Evolutionary conservation across 2,329 filamentous ascomycete species (phyloP), one percentile per base, ranked within the genome.

Genomic region (Gaeumannomyces sp.): DNA sequence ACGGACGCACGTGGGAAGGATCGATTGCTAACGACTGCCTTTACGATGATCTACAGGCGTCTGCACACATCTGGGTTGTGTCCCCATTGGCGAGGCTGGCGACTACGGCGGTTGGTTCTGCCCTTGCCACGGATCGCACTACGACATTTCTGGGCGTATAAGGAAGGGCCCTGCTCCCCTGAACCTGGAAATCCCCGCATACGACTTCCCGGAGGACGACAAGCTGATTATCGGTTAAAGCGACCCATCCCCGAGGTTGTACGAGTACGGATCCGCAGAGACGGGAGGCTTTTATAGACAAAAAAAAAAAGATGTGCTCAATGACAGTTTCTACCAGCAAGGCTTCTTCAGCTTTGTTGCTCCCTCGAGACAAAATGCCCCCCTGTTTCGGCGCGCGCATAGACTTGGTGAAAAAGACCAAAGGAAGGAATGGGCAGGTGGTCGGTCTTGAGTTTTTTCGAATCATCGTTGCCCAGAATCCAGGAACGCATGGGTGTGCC

Each of bases 41-140:
- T 27, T 33, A 29, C 10, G 10, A 19, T 38, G 14, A 27, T 7
- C 57, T 66, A 66, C 70, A 94, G 92, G 93, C 81, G 94, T 99
- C 80, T 99, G 95, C 90, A 99, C 95, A 75, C 95, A 99, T 82
- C 84, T 99, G 76, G 95, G 95, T 82, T 99, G 95, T 87, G 95
- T 99, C 72, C 95, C 95, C 76, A 99, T 99, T 75, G 95, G 96
- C 75, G 95, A 99, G 85, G 92, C 95, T 70, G 95, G 95, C 79
- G 96, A 99, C 81, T 99, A 84, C 75, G 95, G 95, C 78, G 95
- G 95, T 77, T 99, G 95, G 95, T 99, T 99, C 90, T 99, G 95
- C 85, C 95, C 95, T 71, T 99, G 95, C 91, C 95, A 99, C 87
- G 95, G 95, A 80, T 97, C 93, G 72, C 95, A 99, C 86, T 99